These are phyloP conservation scores for Phialemoniopsis sp. DNA, from an alignment of 2,329 filamentous ascomycete species.

Conservation along the genomic window DNA sequence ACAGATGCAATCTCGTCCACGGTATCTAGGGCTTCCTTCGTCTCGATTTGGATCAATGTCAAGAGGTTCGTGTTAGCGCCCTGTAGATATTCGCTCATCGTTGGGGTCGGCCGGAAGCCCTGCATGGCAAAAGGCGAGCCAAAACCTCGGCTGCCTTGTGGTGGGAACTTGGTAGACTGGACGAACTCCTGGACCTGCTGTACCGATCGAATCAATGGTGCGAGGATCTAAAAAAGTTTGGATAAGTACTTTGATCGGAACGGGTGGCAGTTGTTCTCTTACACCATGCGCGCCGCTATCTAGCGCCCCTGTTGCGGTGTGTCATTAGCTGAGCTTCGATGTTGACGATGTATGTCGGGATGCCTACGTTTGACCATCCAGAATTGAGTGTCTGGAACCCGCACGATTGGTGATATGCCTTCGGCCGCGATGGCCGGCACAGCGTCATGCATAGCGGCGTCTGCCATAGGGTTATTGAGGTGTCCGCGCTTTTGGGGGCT, in stretches of 20 bases:
- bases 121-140: constrained; percentile 52
- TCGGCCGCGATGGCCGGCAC: constrained; percentile 52
- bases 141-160: constrained; percentile 47
- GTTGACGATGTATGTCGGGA: no score
- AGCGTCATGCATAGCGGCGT: constrained; percentile 53
- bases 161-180: constrained; percentile 50
- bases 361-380: constrained; percentile 56
- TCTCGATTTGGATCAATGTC: constrained; percentile 67
- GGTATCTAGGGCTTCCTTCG: constrained; percentile 53
- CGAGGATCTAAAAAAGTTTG: constrained; percentile 42
- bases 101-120: constrained; percentile 40
- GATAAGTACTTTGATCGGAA: constrained; percentile 1
- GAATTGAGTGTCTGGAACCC: constrained; percentile 52
- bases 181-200: constrained; percentile 48
- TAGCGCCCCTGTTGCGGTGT: constrained; percentile 38
- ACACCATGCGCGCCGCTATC: constrained; percentile 55
- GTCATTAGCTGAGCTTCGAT: no score
- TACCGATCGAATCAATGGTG: constrained; percentile 50
- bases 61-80: constrained; percentile 53
- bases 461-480: no score
- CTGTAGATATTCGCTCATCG: constrained; percentile 50
- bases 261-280: no score
- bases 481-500: no score
- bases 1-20: constrained; percentile 60
- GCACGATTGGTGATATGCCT: constrained; percentile 50